Evolutionary conservation across 768 basidiomycete genomes (phyloP), one percentile per base, ranked within the genome.

Genomic region (Coprinopsis cinerea): DNA sequence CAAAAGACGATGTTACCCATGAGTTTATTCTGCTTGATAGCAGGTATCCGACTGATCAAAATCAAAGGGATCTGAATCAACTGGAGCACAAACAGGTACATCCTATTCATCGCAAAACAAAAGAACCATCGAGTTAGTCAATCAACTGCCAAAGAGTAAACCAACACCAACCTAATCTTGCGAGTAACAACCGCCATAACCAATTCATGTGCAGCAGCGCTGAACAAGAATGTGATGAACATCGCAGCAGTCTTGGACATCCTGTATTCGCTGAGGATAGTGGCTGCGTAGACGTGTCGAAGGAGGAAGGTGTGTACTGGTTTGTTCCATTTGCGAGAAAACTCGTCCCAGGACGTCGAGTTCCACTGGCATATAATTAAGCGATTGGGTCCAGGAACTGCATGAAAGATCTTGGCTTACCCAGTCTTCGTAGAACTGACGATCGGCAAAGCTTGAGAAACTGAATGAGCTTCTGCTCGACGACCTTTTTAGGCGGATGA

Each of bases 341-440:
- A 97, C 65, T 97, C 92, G 57, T 97, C 95, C 89, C 88, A 93
- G 1, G 92, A 90, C 0, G 87, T 92, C 4, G 92, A 92, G 67
- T 98, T 98, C 95, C 95, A 97, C 88, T 81, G 71, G n/a, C n/a
- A 55, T 3, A 28, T 23, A 22, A 26, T n/a, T 15, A 14, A 47
- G 23, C 24, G 10, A 17, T 24, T 35, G 10, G 18, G 22, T n/a
- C 23, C 5, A 47, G 32, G 51, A 36, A 27, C 22, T 5, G 24
- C 6, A 34, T 14, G 18, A 28, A 18, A 49, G 25, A 23, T 17
- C 1, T 18, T 24, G 27, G 61, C 70, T 23, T 64, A 86, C 85
- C 91, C 94, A 97, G 64, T 96, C 95, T 67, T 93, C 90, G 62
- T 98, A 99, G 66, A 98, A 99, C 56, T 92, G 87, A 40, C 95